These are phyloP conservation scores for Dactylis glomerata DNA, from an alignment of 176 grass and related monocot genomes.

Conservation along the genomic window DNA sequence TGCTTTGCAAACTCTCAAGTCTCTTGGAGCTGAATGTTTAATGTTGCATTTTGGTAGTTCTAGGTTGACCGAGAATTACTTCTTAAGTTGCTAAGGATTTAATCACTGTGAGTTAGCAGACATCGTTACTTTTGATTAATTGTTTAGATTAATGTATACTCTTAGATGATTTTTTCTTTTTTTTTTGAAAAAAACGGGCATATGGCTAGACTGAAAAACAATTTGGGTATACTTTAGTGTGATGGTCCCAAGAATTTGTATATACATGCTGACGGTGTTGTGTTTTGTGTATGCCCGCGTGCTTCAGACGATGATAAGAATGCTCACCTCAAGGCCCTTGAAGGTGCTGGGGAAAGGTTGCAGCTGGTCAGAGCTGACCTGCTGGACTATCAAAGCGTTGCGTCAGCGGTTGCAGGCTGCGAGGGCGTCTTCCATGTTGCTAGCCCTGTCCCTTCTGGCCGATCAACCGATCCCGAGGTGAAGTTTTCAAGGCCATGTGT, in stretches of 20 bases:
- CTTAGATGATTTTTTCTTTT: neutral
- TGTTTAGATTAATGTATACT: neutral
- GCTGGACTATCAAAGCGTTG: neutral
- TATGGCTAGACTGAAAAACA: neutral
- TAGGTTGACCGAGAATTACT: too few relatives aligned
- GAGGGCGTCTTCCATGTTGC: constrained; percentile 13
- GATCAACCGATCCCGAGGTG: neutral
- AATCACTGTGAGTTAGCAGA: neutral
- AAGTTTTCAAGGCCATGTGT: neutral
- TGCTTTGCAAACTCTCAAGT: neutral
- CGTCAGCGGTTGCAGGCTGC: neutral
- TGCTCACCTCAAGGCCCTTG: neutral
- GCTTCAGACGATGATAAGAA: neutral
- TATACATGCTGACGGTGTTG: neutral
- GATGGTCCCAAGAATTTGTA: neutral
- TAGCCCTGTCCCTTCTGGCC: neutral
- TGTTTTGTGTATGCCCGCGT: neutral
- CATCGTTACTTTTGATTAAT: neutral
- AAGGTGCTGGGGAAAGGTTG: neutral
- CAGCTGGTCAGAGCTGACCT: neutral
- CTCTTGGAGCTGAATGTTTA: neutral
- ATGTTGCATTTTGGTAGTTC: too few relatives aligned
- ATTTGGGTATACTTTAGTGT: neutral
- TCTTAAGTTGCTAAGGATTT: neutral
- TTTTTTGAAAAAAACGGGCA: too few relatives aligned